These are phyloP conservation scores for Trametes hirsuta DNA, from an alignment of 1,284 basidiomycete species.

Conservation along the genomic window DNA sequence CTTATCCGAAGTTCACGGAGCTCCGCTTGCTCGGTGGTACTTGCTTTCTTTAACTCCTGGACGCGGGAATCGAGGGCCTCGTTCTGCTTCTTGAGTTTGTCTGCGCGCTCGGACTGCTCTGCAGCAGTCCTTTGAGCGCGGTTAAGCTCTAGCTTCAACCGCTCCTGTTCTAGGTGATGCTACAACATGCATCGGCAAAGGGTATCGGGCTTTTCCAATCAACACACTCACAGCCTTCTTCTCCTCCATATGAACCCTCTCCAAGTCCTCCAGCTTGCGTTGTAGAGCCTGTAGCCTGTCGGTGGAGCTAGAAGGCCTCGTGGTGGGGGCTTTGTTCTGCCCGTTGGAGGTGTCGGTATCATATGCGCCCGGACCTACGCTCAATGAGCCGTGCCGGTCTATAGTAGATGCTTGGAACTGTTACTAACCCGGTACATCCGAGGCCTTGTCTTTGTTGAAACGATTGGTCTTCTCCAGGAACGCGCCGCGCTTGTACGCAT, in stretches of 20 bases:
- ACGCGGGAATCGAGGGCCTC: constrained; percentile 55
- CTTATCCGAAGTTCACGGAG: constrained; percentile 64
- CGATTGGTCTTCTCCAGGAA: constrained; percentile 58
- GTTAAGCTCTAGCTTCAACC: constrained; percentile 57
- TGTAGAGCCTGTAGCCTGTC: constrained; percentile 61
- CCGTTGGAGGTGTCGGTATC: constrained; percentile 20
- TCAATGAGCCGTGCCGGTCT: neutral
- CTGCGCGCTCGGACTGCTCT: constrained; percentile 58
- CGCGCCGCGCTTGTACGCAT: constrained; percentile 57
- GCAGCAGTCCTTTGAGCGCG: constrained; percentile 48
- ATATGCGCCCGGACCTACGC: constrained; percentile 43
- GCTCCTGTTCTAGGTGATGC: constrained; percentile 64
- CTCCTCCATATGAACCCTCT: constrained; percentile 63
- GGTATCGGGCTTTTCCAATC: neutral
- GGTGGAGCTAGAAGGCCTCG: constrained; percentile 13
- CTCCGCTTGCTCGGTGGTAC: constrained; percentile 56
- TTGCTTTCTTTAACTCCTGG: constrained; percentile 59
- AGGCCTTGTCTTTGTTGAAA: constrained; percentile 46
- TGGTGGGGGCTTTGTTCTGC: constrained; percentile 21
- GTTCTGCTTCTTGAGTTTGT: constrained; percentile 66
- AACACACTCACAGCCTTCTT: constrained; percentile 60
- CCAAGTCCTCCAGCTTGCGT: constrained; percentile 68
- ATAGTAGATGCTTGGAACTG: neutral
- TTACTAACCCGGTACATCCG: constrained; percentile 45
- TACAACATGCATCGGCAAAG: constrained; percentile 27